Evolutionary conservation across 2,329 filamentous ascomycete genomes (phyloP).

Genomic region (Aspergillus terreus): DNA sequence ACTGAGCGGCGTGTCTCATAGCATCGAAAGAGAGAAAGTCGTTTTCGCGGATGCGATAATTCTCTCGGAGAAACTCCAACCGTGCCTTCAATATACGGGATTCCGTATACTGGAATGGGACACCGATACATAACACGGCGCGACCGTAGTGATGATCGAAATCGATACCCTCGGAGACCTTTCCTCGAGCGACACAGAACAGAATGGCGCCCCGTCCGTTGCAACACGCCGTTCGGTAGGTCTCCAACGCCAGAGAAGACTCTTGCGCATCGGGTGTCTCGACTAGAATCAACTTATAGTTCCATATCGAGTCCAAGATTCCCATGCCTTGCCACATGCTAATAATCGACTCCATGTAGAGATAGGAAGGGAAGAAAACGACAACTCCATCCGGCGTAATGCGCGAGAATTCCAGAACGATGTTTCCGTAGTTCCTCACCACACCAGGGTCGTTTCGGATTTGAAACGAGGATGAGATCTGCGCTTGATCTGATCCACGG

Average conservation of each 20-base stretch:
- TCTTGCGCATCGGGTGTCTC: constrained; percentile 98
- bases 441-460: constrained; percentile 94
- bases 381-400: constrained; percentile 96
- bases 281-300: constrained; percentile 96
- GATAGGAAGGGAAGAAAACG: constrained; percentile 98
- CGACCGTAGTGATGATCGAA: constrained; percentile 98
- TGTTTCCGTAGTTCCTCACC: constrained; percentile 92
- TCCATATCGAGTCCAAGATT: constrained; percentile 96
- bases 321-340: constrained; percentile 99
- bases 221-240: constrained; percentile 94
- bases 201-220: constrained; percentile 92
- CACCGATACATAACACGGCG: constrained; percentile 91
- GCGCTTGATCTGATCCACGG: constrained; percentile 86
- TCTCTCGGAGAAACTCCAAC: constrained; percentile 93
- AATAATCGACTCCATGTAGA: constrained; percentile 99
- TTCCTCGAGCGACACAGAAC: constrained; percentile 91
- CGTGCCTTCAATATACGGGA: constrained; percentile 94
- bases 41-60: constrained; percentile 92
- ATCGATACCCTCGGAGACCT: constrained; percentile 97
- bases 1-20: constrained; percentile 98
- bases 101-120: constrained; percentile 98
- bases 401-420: constrained; percentile 91
- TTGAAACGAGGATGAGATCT: constrained; percentile 90
- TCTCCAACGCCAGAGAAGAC: constrained; percentile 90
- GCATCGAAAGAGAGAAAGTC: constrained; percentile 98